These are phyloP conservation scores for Zea luxurians DNA, from an alignment of 176 grass and related monocot species.

Conservation along the genomic window DNA sequence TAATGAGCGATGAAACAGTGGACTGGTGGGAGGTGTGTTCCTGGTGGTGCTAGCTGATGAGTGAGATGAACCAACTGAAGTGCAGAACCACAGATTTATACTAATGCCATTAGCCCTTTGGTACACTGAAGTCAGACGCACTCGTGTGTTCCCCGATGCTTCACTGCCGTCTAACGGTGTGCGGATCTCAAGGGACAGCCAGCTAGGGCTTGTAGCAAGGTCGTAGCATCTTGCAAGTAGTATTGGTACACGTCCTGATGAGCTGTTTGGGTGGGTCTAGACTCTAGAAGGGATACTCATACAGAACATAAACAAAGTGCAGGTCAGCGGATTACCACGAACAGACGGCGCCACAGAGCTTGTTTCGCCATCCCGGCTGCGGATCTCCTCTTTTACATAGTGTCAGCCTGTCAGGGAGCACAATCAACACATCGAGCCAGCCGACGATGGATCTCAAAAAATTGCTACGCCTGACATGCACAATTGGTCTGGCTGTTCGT, in stretches of 20 bases:
- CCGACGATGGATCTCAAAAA: no score
- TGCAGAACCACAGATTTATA: slow-evolving; percentile 35
- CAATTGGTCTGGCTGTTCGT: no score
- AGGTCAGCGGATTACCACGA: slow-evolving; percentile 29
- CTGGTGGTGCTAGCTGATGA: background rate
- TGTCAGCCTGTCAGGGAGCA: no score
- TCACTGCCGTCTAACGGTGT: slow-evolving; percentile 24
- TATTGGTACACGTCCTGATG: background rate
- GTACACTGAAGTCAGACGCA: background rate
- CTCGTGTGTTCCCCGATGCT: slow-evolving; percentile 35
- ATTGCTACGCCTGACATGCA: no score
- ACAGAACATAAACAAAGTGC: slow-evolving; percentile 30
- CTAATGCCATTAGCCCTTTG: background rate
- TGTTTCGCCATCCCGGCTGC: slow-evolving; percentile 5
- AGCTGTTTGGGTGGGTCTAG: slow-evolving; percentile 43
- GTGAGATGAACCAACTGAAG: background rate
- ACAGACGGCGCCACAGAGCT: slow-evolving; percentile 19
- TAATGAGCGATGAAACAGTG: background rate
- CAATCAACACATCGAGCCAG: no score
- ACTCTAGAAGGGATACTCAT: no score
- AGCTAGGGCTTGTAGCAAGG: background rate
- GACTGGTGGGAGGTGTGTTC: background rate
- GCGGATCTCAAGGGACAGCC: slow-evolving; percentile 44
- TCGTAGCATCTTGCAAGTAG: slow-evolving; percentile 28
- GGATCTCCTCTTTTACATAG: background rate